Percentiles rank a stretch among this genome's conserved stretches.
phyloP scores from a whole-genome alignment of 768 basidiomycete genomes.

The Hygrocybe coccinea region DNA sequence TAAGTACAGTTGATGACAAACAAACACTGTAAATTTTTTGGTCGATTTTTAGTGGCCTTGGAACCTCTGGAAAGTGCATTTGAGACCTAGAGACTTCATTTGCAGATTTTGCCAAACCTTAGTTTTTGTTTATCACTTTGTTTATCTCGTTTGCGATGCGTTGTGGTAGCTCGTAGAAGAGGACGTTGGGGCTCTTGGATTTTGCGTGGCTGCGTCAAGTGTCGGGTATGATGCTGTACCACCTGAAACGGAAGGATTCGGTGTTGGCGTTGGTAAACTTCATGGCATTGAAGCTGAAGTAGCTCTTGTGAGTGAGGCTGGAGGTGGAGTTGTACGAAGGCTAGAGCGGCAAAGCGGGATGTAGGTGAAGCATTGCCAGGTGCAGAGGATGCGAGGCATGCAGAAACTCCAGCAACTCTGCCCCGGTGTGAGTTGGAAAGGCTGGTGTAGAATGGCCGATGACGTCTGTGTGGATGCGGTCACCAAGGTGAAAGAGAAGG shows the following conservation, averaged over 20 bases:
- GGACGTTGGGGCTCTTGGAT: constrained; percentile 12
- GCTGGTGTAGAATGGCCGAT: constrained; percentile 14
- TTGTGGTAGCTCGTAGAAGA: constrained; percentile 15
- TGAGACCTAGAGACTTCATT: too few species aligned
- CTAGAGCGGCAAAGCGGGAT: constrained; percentile 13
- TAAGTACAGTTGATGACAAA: too few species aligned
- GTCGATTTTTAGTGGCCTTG: too few species aligned
- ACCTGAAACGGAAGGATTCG: constrained; percentile 12
- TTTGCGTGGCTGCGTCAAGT: constrained; percentile 16
- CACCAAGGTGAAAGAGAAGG: constrained; percentile 16
- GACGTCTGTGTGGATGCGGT: constrained; percentile 19
- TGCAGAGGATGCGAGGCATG: constrained; percentile 12
- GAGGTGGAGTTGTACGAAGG: constrained; percentile 15
- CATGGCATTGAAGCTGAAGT: constrained; percentile 16
- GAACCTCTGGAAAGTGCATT: too few species aligned
- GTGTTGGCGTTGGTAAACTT: constrained; percentile 18
- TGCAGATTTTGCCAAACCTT: too few species aligned
- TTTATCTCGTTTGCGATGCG: constrained; percentile 11
- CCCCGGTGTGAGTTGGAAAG: constrained; percentile 16
- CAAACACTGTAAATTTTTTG: too few species aligned
- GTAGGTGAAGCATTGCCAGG: constrained; percentile 6
- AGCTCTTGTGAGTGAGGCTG: constrained; percentile 15
- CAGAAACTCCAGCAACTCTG: constrained; percentile 17
- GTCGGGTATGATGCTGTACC: constrained; percentile 15
- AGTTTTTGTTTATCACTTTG: too few species aligned